phyloP scores from a whole-genome alignment of 148 eudicot species.

The Vaccinium macrocarpon region DNA sequence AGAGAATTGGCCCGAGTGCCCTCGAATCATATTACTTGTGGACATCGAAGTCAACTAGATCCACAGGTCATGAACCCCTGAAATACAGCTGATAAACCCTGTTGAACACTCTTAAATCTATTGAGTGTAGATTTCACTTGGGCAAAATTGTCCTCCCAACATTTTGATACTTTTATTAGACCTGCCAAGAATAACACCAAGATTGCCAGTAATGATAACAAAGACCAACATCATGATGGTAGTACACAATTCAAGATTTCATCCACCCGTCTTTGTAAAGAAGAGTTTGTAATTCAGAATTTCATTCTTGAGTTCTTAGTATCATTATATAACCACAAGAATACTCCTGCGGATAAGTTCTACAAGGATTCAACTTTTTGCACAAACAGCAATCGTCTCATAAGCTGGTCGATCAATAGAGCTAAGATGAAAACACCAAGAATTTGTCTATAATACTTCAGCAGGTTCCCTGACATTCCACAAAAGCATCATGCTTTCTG shows the following conservation, averaged over 20 bases:
- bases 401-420: not conserved
- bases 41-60: not conserved
- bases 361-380: not conserved
- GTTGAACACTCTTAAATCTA: not conserved
- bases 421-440: not conserved
- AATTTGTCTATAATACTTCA: not conserved
- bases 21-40: not conserved
- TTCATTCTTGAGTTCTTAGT: not conserved
- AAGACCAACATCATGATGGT: not conserved
- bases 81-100: not conserved
- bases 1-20: not conserved
- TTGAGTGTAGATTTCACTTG: not conserved
- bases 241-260: not conserved
- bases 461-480: not conserved
- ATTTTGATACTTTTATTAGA: not conserved
- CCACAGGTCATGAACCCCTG: not conserved
- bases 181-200: not conserved
- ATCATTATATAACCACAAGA: not conserved
- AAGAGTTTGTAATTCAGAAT: not conserved
- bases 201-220: not conserved
- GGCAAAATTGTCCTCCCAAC: not conserved
- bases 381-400: not conserved
- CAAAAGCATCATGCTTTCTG: constrained; percentile 13
- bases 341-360: not conserved
- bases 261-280: not conserved